Evolutionary conservation across 495 filamentous ascomycete genomes (phyloP).

Genomic region (Xylaria bambusicola): DNA sequence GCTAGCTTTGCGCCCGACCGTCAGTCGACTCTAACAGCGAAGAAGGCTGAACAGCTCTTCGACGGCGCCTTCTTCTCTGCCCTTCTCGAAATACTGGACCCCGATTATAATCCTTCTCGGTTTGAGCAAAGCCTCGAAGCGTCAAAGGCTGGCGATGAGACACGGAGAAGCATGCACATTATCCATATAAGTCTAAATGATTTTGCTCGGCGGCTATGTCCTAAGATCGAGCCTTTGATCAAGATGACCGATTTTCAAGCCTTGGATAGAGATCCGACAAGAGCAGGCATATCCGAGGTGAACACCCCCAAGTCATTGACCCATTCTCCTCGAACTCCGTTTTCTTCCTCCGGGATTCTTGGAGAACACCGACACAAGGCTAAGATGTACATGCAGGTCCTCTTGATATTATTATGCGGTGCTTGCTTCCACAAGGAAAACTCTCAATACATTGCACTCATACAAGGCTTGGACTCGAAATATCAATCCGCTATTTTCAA

Average conservation of each 20-base stretch:
- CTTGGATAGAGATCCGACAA: conserved; percentile 30
- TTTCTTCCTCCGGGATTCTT: background rate
- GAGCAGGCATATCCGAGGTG: conserved; percentile 29
- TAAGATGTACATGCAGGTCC: conserved; percentile 23
- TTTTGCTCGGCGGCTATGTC: conserved; percentile 21
- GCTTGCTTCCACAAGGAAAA: conserved; percentile 29
- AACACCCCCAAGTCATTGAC: conserved; percentile 1
- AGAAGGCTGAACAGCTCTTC: conserved; percentile 59
- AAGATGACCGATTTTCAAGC: conserved; percentile 29
- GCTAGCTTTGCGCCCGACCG: conserved; percentile 21
- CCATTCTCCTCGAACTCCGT: background rate
- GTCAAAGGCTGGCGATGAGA: conserved; percentile 23
- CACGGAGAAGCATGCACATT: conserved; percentile 32
- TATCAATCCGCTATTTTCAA: conserved; percentile 24
- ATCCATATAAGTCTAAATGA: conserved; percentile 32
- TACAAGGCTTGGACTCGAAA: conserved; percentile 20
- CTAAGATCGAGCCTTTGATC: conserved; percentile 30
- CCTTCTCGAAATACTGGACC: conserved; percentile 63
- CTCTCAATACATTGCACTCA: conserved; percentile 20
- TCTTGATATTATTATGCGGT: conserved; percentile 28
- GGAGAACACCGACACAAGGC: background rate
- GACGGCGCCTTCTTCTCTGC: conserved; percentile 70
- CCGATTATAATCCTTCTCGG: conserved; percentile 62
- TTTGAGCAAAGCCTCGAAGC: conserved; percentile 55
- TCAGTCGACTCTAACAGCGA: conserved; percentile 32